These are phyloP conservation scores for Mucor plumbeus DNA, from an alignment of 371 early-diverging fungal genomes.

Conservation along the genomic window DNA sequence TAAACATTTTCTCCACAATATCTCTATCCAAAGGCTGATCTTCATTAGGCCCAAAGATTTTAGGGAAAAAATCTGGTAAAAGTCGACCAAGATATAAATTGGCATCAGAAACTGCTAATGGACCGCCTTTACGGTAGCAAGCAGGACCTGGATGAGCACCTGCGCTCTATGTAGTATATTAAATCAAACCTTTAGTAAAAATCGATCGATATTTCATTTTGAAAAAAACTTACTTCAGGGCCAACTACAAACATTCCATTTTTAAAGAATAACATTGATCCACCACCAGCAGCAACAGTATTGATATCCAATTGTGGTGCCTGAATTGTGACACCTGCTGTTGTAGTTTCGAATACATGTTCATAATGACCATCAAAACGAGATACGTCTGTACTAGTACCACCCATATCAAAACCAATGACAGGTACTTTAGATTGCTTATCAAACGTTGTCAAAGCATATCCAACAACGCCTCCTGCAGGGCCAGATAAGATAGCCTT, in stretches of 20 bases:
- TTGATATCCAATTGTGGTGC: constrained; percentile 96
- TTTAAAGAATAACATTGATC: constrained; percentile 90
- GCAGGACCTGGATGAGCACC: constrained; percentile 97
- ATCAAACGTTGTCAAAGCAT: constrained; percentile 82
- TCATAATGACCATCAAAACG: constrained; percentile 90
- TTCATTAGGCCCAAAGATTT: constrained; percentile 93
- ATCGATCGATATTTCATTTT: background rate
- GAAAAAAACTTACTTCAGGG: constrained; percentile 64
- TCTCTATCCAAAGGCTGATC: constrained; percentile 79
- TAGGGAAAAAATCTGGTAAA: constrained; percentile 88
- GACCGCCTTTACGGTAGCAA: constrained; percentile 91
- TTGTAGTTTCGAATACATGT: constrained; percentile 94
- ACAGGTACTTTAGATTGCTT: constrained; percentile 64
- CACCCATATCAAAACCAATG: constrained; percentile 98
- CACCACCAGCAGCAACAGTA: constrained; percentile 97
- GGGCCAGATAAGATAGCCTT: constrained; percentile 94
- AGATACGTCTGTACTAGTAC: constrained; percentile 95
- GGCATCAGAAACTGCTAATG: constrained; percentile 92
- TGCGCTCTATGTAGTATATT: constrained; percentile 64
- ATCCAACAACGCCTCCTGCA: constrained; percentile 95
- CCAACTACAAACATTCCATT: constrained; percentile 96
- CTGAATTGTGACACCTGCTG: constrained; percentile 93
- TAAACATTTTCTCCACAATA: constrained; percentile 69
- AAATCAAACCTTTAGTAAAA: too few species aligned
- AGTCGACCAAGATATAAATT: constrained; percentile 91